Conservation (phyloP, 306 rosid species). For the Vigna angularis region DNA sequence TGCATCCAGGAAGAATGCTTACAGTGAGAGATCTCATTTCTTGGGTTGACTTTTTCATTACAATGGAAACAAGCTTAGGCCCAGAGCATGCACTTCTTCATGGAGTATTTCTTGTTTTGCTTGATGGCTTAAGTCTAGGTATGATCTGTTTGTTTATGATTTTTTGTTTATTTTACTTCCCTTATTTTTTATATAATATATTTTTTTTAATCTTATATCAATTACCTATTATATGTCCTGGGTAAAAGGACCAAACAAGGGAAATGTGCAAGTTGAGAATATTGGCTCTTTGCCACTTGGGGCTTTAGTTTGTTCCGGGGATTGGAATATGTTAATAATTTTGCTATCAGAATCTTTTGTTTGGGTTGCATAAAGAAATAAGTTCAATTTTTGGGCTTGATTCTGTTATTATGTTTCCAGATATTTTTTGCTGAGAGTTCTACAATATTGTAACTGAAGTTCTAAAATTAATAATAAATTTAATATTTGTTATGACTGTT, state of each 20-base stretch:
- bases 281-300: not conserved
- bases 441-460: not conserved
- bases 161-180: slow-evolving; percentile 23
- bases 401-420: slow-evolving; percentile 3
- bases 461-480: not conserved
- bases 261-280: not conserved
- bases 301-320: not conserved
- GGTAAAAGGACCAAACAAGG: not conserved
- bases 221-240: not conserved
- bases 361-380: not conserved
- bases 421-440: not conserved
- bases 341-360: not conserved
- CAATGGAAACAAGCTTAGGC: slow-evolving; percentile 64
- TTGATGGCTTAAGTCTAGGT: slow-evolving; percentile 95
- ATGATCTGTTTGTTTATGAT: slow-evolving; percentile 30
- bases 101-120: slow-evolving; percentile 91
- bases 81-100: slow-evolving; percentile 80
- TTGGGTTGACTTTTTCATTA: slow-evolving; percentile 79
- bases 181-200: not conserved
- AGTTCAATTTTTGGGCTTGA: not conserved
- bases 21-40: slow-evolving; percentile 94
- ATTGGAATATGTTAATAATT: not conserved
- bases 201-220: not conserved
- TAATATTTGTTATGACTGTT: not conserved
- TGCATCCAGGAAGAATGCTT: slow-evolving; percentile 74